Base-by-base conservation (phyloP, 441 rosid genomes). In the Corymbia citriodora region DNA sequence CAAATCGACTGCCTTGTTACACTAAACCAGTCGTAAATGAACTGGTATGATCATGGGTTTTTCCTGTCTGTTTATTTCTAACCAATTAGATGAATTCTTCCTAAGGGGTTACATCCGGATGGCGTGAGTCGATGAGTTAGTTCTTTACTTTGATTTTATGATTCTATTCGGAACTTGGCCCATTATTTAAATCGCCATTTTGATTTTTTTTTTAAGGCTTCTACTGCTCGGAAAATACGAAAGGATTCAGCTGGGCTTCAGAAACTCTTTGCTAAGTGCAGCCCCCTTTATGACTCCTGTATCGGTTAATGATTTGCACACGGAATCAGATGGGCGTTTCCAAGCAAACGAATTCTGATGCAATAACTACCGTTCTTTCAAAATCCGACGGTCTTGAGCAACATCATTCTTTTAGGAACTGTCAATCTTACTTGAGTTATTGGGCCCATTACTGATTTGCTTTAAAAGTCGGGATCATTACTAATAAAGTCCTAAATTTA, bases 91-190 rank as follows among this genome's bases (percentile, higher is more conserved):
- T 9, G 11, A 55, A 55, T 55, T 55, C 19, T 7, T 55, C 61
- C 61, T 55, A 0, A 21, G 21, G 11, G 59, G 5, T 55, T 55
- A 55, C 61, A 1, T 21, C 61, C 2, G 61, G 21, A 55, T 19
- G 59, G 0, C 1, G 27, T 5, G 1, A 55, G 61, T 25, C 0
- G 0, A 9, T 0, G 61, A 55, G 27, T 19, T 19, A 55, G 25
- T 13, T 14, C 29, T 63, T 63, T 27, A 63, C 29, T 63, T 63
- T 29, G 33, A 0, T 63, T 63, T 7, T 63, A 7, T 29, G 33
- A 63, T 13, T 29, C 33, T 63, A 7, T 29, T 6, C 11, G 17
- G 17, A 63, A 63, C 70, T 13, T 63, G n/a, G 72, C 10, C 33
- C 14, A 0, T n/a, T 15, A 63, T 6, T 13, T 63, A 13, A 29